Evolutionary conservation across 441 rosid species (phyloP).

Genomic region (Metrosideros polymorpha): DNA sequence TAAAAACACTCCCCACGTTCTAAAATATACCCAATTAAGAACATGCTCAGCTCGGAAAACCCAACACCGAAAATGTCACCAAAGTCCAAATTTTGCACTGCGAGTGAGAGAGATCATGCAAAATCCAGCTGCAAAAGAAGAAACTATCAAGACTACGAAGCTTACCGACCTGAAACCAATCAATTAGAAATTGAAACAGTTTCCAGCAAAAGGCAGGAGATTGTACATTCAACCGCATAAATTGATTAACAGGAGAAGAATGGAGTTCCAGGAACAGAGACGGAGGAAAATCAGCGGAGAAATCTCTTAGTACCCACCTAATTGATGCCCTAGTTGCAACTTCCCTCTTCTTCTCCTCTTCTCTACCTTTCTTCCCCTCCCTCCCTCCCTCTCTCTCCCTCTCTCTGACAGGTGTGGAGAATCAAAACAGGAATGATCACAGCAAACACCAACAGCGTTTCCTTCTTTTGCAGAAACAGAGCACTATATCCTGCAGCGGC

Average conservation of each 20-base stretch:
- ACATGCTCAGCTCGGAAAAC: not conserved
- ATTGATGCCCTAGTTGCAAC: not conserved
- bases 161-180: not conserved
- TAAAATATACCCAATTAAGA: not conserved
- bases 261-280: not conserved
- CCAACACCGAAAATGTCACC: not conserved
- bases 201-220: not conserved
- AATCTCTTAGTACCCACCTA: slow-evolving; percentile 1
- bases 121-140: not conserved
- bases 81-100: not conserved
- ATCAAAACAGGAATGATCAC: not conserved
- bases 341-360: not conserved
- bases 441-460: not conserved
- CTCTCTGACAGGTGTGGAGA: not conserved
- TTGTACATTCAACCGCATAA: not conserved
- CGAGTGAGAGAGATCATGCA: not conserved
- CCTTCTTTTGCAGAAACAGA: not conserved
- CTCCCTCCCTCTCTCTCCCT: not conserved
- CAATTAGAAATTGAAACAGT: not conserved
- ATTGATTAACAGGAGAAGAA: not conserved
- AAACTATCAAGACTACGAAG: not conserved
- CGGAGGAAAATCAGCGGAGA: not conserved
- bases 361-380: not conserved
- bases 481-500: not conserved
- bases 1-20: slow-evolving; percentile 1